Evolutionary conservation across 352 stramenopile genomes (phyloP), one percentile per base, ranked within the genome.

Genomic region (Elongisporangium senticosum): DNA sequence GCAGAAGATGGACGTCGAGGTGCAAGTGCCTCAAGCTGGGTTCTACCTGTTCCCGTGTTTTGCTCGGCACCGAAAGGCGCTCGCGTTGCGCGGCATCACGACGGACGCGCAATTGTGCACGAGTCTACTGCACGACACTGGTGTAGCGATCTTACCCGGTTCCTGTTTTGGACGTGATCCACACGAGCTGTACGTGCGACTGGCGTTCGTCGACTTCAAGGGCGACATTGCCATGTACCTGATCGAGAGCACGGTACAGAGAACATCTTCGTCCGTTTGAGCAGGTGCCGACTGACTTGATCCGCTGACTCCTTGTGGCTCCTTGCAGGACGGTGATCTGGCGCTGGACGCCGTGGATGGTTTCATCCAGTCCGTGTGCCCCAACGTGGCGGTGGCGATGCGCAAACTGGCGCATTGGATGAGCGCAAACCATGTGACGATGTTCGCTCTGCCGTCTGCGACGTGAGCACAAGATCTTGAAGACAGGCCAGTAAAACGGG

Each of bases 31-130:
- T 2, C 73, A 90, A 50, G 86, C 81, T 13, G 84, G 86, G 0
- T 96, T 96, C 56, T 93, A 93, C 63, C 60, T 94, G 33, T 96
- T 94, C 64, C 86, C 84, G 15, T 86, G 81, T 71, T 94, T 96
- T 52, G 71, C 72, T 14, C 71, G 72, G 15, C 86, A 94, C 58
- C 75, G 83, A 8, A 83, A 90, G 28, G 68, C 77, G 17, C 69
- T 94, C 11, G 61, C 71, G 3, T 61, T 75, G 51, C 76, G 75
- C 49, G 81, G 81, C n/a, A 85, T 93, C 65, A 60, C 60, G 7
- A 94, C 77, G 7, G 83, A 93, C 54, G 73, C 85, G 21, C 75
- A 89, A 56, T 65, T 96, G 23, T 93, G 83, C 49, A 75, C 87
- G 49, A 77, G 80, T 21, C 53, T 96, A 22, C 70, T 96, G 55